Conservation (phyloP, 768 basidiomycete genomes). For the Boletus subcaerulescens region DNA sequence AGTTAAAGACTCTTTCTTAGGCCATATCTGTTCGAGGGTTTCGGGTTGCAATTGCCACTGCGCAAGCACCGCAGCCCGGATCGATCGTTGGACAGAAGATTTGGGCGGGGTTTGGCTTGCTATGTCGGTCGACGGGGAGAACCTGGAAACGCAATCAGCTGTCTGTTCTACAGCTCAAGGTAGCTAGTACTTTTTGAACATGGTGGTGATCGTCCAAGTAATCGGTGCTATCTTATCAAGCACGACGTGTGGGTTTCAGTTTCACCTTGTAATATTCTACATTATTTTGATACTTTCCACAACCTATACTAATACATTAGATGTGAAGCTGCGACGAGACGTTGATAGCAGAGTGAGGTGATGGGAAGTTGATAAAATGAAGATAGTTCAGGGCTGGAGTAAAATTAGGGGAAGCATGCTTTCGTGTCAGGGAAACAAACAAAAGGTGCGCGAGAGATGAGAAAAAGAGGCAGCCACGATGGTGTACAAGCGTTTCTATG, state of each 20-base stretch:
- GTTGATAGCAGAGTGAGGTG: slow-evolving; percentile 32
- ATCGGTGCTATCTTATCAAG: slow-evolving; percentile 13
- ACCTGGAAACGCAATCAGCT: slow-evolving; percentile 41
- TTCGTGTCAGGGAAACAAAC: slow-evolving; percentile 33
- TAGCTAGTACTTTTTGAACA: slow-evolving; percentile 71
- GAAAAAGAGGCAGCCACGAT: slow-evolving; percentile 27
- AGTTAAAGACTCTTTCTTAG: slow-evolving; percentile 94
- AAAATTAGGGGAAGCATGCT: slow-evolving; percentile 20
- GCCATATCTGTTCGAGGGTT: slow-evolving; percentile 90
- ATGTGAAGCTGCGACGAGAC: slow-evolving; percentile 30
- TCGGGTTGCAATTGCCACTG: slow-evolving; percentile 83
- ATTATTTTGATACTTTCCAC: slow-evolving; percentile 30
- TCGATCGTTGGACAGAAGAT: slow-evolving; percentile 87
- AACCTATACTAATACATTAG: slow-evolving; percentile 38
- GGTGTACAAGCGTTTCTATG: slow-evolving; percentile 30
- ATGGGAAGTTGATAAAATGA: slow-evolving; percentile 21
- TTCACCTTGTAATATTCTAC: slow-evolving; percentile 12
- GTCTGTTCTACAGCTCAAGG: slow-evolving; percentile 1
- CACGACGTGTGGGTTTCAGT: not conserved
- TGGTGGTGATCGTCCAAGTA: slow-evolving; percentile 33
- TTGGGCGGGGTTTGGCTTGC: slow-evolving; percentile 90
- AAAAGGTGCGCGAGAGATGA: slow-evolving; percentile 10
- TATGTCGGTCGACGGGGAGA: slow-evolving; percentile 74
- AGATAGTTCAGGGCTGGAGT: slow-evolving; percentile 26
- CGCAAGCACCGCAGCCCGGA: slow-evolving; percentile 73